These are phyloP conservation scores for Ilyonectria sp. DNA, from an alignment of 2,329 filamentous ascomycete genomes.

Conservation along the genomic window DNA sequence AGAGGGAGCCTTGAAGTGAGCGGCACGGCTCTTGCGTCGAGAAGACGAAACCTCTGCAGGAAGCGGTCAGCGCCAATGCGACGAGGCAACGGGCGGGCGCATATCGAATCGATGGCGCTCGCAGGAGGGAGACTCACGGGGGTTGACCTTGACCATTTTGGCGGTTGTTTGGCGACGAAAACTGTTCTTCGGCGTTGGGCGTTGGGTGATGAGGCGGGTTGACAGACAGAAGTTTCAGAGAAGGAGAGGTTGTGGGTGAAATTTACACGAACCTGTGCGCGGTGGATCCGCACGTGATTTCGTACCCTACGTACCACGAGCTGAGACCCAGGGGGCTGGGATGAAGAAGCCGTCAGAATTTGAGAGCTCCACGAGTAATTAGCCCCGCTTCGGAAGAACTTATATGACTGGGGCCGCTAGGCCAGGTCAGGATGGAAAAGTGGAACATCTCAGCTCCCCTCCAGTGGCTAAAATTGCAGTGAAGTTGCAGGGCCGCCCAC, in stretches of 20 bases:
- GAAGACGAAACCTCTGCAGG: constrained; percentile 77
- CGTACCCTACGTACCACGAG: not conserved
- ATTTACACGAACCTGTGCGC: constrained; percentile 46
- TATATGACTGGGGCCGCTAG: not conserved
- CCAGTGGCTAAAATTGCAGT: no score
- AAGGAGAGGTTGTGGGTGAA: constrained; percentile 45
- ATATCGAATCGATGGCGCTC: not conserved
- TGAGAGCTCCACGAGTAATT: not conserved
- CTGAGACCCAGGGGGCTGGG: not conserved
- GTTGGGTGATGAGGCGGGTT: constrained; percentile 48
- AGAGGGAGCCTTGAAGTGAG: constrained; percentile 96
- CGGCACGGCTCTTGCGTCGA: constrained; percentile 98
- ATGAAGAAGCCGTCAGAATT: not conserved
- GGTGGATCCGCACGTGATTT: constrained; percentile 52
- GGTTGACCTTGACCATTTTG: constrained; percentile 82
- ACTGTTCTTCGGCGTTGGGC: constrained; percentile 48
- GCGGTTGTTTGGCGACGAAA: constrained; percentile 50
- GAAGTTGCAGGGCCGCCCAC: no score
- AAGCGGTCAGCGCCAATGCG: constrained; percentile 24
- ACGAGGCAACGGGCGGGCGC: not conserved
- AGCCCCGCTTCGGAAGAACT: not conserved
- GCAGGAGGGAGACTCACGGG: constrained; percentile 59
- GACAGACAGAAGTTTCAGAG: constrained; percentile 32
- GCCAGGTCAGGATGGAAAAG: not conserved
- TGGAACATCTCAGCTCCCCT: not conserved